phyloP scores from a whole-genome alignment of 345 rosid species.

The Psidium guajava region DNA sequence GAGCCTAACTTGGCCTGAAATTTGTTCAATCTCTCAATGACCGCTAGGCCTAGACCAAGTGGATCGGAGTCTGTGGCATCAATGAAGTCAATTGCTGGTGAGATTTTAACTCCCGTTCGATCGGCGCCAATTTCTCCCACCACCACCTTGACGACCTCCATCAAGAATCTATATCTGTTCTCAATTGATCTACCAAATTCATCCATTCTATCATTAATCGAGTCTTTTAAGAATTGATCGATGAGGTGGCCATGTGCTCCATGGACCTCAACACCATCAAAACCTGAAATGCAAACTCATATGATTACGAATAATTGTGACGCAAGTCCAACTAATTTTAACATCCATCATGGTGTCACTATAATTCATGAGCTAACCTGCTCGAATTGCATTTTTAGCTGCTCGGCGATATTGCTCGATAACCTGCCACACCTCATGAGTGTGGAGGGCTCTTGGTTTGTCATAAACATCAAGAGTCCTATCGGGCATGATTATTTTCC shows the following conservation, averaged over 20 bases:
- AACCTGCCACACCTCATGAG: neutral
- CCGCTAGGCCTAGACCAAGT: neutral
- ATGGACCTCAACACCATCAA: constrained; percentile 8
- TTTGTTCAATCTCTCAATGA: neutral
- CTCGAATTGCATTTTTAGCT: constrained; percentile 20
- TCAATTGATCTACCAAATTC: neutral
- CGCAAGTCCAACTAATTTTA: neutral
- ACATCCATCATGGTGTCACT: neutral
- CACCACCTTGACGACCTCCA: neutral
- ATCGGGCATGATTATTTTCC: constrained; percentile 19
- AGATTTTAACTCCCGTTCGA: neutral
- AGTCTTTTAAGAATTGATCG: constrained; percentile 6
- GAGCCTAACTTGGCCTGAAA: neutral
- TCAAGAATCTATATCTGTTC: constrained; percentile 2
- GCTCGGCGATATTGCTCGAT: neutral
- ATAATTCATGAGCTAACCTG: constrained; percentile 1
- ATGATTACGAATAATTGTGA: neutral
- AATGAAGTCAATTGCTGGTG: neutral
- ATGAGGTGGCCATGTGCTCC: constrained; percentile 4
- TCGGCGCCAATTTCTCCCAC: neutral
- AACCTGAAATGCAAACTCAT: neutral
- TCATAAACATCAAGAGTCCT: neutral
- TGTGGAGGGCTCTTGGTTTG: neutral
- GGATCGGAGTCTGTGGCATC: constrained; percentile 6
- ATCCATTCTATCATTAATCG: neutral